Conservation (phyloP, 23 red algal genomes). For the Agarophyton chilense region DNA sequence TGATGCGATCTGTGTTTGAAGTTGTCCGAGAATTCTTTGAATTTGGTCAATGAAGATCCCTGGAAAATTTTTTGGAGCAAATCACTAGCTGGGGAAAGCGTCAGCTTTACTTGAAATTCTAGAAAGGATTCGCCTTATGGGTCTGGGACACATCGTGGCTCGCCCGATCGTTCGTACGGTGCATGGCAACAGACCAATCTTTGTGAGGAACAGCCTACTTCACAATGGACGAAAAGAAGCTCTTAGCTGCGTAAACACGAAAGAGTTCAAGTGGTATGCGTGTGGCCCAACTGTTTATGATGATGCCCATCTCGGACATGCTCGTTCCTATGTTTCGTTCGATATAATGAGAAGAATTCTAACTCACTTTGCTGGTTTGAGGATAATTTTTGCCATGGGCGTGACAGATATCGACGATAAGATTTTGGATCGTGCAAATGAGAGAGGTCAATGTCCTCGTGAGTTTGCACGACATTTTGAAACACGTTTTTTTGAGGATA, state of each 20-base stretch:
- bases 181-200: conserved; percentile 2
- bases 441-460: conserved; percentile 18
- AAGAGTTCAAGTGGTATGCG: conserved; percentile 79
- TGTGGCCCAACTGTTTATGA: conserved; percentile 98
- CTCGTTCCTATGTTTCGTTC: conserved; percentile 89
- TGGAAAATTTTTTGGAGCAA: too few species aligned
- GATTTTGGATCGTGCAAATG: conserved; percentile 75
- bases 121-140: too few species aligned
- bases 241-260: conserved; percentile 1
- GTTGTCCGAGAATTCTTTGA: too few species aligned
- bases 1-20: too few species aligned
- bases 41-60: too few species aligned
- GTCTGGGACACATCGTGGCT: not conserved
- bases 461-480: conserved; percentile 70
- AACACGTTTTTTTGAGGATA: conserved; percentile 80
- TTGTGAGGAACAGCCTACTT: conserved; percentile 25
- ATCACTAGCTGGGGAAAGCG: too few species aligned
- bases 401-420: conserved; percentile 98
- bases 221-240: conserved; percentile 31
- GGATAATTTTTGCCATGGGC: conserved; percentile 66
- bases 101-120: too few species aligned
- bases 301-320: conserved; percentile 91
- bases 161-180: conserved; percentile 29
- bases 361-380: conserved; percentile 35
- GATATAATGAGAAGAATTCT: conserved; percentile 88